Percentiles rank a stretch among this genome's conserved stretches.
phyloP scores from a whole-genome alignment of 306 rosid species.

The Casuarina cunninghamiana region DNA sequence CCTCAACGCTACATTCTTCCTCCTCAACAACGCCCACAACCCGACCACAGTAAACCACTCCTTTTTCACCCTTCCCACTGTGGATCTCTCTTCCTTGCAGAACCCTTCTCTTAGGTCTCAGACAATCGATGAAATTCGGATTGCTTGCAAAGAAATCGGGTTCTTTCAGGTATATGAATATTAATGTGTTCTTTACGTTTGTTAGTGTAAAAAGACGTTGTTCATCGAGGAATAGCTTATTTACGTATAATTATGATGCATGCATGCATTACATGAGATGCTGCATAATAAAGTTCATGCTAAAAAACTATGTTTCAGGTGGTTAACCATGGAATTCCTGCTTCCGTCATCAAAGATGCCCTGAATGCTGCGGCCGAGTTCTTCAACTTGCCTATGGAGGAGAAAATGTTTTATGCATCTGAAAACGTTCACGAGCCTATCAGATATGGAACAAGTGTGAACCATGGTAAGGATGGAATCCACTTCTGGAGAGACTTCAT shows the following conservation, averaged over 20 bases:
- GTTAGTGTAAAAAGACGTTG: no score
- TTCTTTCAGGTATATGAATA: conserved; percentile 42
- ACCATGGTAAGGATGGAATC: conserved; percentile 42
- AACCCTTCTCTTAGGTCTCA: conserved; percentile 32
- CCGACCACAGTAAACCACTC: background rate
- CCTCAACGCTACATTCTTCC: conserved; percentile 59
- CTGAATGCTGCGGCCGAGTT: conserved; percentile 40
- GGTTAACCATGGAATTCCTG: conserved; percentile 52
- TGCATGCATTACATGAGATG: background rate
- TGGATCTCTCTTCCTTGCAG: conserved; percentile 42
- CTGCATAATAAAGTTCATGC: background rate
- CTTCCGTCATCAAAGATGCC: conserved; percentile 30
- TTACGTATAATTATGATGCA: background rate
- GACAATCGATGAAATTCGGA: conserved; percentile 26
- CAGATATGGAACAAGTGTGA: conserved; percentile 57
- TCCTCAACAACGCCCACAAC: conserved; percentile 43
- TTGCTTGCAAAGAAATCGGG: conserved; percentile 40
- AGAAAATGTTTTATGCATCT: conserved; percentile 46
- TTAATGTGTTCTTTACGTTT: no score
- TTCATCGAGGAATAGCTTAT: background rate
- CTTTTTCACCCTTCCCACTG: conserved; percentile 35
- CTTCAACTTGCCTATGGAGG: conserved; percentile 49
- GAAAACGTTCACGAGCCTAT: conserved; percentile 47
- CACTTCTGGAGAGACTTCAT: conserved; percentile 64
- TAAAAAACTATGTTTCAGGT: conserved; percentile 28